These are phyloP conservation scores for Talaromyces sp. DNA, from an alignment of 2,329 filamentous ascomycete species.

Conservation along the genomic window DNA sequence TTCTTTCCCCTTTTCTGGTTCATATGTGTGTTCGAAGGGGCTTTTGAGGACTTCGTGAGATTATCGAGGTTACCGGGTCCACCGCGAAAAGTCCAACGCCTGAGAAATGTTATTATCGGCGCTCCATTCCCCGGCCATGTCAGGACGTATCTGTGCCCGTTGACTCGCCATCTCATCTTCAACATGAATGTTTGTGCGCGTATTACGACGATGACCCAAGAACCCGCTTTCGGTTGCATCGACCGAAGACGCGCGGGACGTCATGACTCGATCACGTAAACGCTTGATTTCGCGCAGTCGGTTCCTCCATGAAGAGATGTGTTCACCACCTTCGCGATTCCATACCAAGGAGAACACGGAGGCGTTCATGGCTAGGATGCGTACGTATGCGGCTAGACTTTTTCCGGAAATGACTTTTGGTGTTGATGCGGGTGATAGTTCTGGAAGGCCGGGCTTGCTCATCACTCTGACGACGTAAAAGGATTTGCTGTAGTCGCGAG, in stretches of 20 bases:
- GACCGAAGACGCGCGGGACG: slow-evolving; percentile 29
- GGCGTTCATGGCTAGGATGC: slow-evolving; percentile 85
- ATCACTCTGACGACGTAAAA: slow-evolving; percentile 91
- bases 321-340: slow-evolving; percentile 69
- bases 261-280: slow-evolving; percentile 60
- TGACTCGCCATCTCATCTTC: slow-evolving; percentile 31
- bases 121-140: slow-evolving; percentile 38
- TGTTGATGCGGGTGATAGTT: slow-evolving; percentile 84
- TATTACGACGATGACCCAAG: slow-evolving; percentile 34
- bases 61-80: slow-evolving; percentile 30
- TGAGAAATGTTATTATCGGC: slow-evolving; percentile 38
- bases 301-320: slow-evolving; percentile 85
- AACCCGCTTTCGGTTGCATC: slow-evolving; percentile 33
- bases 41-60: no score
- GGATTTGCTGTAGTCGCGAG: slow-evolving; percentile 35
- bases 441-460: slow-evolving; percentile 82
- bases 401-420: slow-evolving; percentile 83
- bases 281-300: slow-evolving; percentile 80
- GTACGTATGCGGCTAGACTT: slow-evolving; percentile 79
- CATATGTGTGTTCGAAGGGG: no score
- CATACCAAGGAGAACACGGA: slow-evolving; percentile 93
- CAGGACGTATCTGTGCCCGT: slow-evolving; percentile 33
- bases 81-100: slow-evolving; percentile 43
- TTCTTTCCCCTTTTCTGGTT: slow-evolving; percentile 5
- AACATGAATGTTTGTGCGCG: slow-evolving; percentile 37